Conservation (phyloP, 1,284 basidiomycete genomes). For the Irpex sp. region DNA sequence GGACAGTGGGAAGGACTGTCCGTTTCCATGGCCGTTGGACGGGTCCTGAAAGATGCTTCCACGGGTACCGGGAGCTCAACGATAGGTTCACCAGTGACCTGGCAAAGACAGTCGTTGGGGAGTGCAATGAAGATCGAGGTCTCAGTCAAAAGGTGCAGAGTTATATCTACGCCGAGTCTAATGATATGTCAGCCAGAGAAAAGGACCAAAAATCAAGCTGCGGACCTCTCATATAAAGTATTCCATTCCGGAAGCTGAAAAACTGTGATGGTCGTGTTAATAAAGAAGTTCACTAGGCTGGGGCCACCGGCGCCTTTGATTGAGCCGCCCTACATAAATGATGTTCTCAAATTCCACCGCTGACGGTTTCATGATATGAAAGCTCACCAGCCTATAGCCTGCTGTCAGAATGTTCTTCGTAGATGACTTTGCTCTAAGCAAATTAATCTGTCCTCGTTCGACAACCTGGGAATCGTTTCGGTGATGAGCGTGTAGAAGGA, state of each 20-base stretch:
- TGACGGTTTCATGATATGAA: neutral
- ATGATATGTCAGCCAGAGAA: conserved; percentile 1
- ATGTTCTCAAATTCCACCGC: neutral
- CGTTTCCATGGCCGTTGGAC: too few relatives aligned
- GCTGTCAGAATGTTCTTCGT: conserved; percentile 57
- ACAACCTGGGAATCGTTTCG: conserved; percentile 41
- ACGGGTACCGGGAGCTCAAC: conserved; percentile 39
- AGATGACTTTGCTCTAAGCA: conserved; percentile 35
- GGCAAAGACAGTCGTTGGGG: conserved; percentile 78
- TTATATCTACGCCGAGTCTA: conserved; percentile 69
- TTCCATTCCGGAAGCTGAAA: conserved; percentile 70
- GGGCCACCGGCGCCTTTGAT: neutral
- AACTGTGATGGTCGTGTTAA: conserved; percentile 73
- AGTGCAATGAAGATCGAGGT: conserved; percentile 72
- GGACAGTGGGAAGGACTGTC: neutral
- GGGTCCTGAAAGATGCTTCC: neutral
- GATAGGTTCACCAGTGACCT: conserved; percentile 71
- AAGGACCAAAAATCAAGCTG: neutral
- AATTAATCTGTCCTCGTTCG: conserved; percentile 51
- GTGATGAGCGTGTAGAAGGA: neutral
- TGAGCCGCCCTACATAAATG: neutral
- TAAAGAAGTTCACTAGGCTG: conserved; percentile 52
- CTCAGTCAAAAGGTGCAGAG: conserved; percentile 71
- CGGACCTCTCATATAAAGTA: conserved; percentile 55
- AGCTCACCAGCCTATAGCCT: conserved; percentile 59